These are phyloP conservation scores for Orobanche coerulescens DNA, from an alignment of 257 asterid species.

Conservation along the genomic window DNA sequence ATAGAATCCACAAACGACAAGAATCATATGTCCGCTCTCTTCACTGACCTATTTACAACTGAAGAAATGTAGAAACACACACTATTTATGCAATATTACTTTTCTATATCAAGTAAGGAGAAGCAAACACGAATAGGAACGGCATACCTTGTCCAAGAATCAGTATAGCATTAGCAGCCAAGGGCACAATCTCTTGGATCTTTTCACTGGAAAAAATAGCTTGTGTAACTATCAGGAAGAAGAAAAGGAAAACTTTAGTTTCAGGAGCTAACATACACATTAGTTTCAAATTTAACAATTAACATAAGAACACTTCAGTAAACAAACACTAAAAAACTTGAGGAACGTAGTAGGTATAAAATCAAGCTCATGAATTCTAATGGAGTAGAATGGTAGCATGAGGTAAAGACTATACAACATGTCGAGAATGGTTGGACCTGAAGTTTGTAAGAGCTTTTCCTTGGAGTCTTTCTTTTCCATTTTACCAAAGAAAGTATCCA, in stretches of 20 bases:
- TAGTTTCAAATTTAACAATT: not conserved
- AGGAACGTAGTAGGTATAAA: not conserved
- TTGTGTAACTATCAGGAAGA: slow-evolving; percentile 41
- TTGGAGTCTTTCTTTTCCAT: slow-evolving; percentile 31
- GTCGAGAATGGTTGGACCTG: slow-evolving; percentile 34
- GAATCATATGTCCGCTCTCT: not conserved
- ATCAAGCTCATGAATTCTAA: slow-evolving; percentile 9
- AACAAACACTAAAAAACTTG: slow-evolving; percentile 1
- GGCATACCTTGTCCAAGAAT: slow-evolving; percentile 76
- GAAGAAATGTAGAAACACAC: not conserved
- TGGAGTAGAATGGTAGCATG: not conserved
- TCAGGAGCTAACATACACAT: slow-evolving; percentile 15
- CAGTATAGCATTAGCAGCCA: slow-evolving; percentile 53
- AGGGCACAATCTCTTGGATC: slow-evolving; percentile 60
- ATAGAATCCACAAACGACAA: not conserved
- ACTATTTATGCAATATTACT: slow-evolving; percentile 1
- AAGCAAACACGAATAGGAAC: slow-evolving; percentile 1
- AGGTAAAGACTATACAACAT: not conserved
- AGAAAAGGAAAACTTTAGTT: slow-evolving; percentile 2
- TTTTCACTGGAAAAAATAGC: slow-evolving; percentile 69
- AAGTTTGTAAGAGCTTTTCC: slow-evolving; percentile 34
- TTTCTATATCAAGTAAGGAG: not conserved
- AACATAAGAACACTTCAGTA: not conserved
- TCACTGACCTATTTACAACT: not conserved
- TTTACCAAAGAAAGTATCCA: slow-evolving; percentile 38